These are phyloP conservation scores for Pelargonium australe DNA, from an alignment of 441 rosid genomes.

Conservation along the genomic window DNA sequence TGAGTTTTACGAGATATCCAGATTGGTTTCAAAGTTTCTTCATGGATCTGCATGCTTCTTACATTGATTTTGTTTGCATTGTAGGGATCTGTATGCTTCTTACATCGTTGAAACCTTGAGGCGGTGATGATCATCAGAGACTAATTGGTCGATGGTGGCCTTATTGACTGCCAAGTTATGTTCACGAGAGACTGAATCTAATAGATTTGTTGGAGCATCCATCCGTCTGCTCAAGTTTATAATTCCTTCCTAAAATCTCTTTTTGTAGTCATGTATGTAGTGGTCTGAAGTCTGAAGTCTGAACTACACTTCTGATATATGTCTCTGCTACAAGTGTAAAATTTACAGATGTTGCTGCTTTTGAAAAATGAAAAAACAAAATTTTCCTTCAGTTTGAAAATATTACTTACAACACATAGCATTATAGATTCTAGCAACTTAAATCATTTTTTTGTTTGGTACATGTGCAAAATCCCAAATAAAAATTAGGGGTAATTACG, in stretches of 20 bases:
- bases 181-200: no score
- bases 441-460: no score
- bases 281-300: not conserved
- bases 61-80: slow-evolving; percentile 41
- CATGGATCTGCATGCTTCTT: slow-evolving; percentile 57
- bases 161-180: no score
- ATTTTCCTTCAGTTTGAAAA: not conserved
- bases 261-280: not conserved
- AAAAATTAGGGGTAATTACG: no score
- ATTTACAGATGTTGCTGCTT: not conserved
- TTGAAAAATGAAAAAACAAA: not conserved
- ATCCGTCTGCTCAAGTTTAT: not conserved
- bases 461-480: no score
- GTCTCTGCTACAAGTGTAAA: not conserved
- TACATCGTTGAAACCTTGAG: slow-evolving; percentile 89
- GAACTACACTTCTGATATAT: not conserved
- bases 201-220: not conserved
- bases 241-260: not conserved
- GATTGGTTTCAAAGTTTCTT: not conserved
- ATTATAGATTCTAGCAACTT: not conserved
- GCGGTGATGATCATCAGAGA: slow-evolving; percentile 35
- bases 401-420: not conserved
- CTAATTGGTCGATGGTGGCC: not conserved
- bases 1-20: slow-evolving; percentile 28
- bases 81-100: slow-evolving; percentile 82